Percentiles rank a stretch among this genome's conserved stretches.
These are phyloP conservation scores for Leucogyrophana mollusca DNA, from an alignment of 768 basidiomycete species.

Conservation along the genomic window DNA sequence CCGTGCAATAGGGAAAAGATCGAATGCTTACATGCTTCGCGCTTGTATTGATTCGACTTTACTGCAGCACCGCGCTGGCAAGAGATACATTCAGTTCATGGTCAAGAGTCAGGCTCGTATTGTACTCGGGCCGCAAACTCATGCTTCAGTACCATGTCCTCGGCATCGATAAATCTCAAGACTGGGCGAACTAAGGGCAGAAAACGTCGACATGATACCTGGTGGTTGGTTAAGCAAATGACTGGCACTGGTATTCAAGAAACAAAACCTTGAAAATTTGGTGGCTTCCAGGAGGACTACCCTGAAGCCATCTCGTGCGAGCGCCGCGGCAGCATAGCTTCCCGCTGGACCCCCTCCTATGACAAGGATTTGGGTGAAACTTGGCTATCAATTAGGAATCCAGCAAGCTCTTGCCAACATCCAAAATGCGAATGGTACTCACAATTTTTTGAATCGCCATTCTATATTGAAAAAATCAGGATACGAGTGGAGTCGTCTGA, in stretches of 20 bases:
- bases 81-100: background rate
- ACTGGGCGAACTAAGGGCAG: conserved; percentile 61
- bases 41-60: conserved; percentile 62
- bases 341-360: conserved; percentile 52
- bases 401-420: too few relatives aligned
- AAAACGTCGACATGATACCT: conserved; percentile 56
- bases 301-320: conserved; percentile 52
- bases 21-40: conserved; percentile 53
- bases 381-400: too few relatives aligned
- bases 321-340: conserved; percentile 52
- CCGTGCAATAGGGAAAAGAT: conserved; percentile 1
- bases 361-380: conserved; percentile 9
- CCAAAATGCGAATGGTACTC: too few relatives aligned
- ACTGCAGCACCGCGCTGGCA: conserved; percentile 57
- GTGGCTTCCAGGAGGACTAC: conserved; percentile 52
- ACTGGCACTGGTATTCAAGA: too few relatives aligned
- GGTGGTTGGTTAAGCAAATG: too few relatives aligned
- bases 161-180: conserved; percentile 56
- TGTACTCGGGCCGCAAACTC: conserved; percentile 50
- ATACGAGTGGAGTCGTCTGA: too few relatives aligned
- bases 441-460: too few relatives aligned
- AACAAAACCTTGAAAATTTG: conserved; percentile 45
- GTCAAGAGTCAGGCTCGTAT: background rate
- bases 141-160: conserved; percentile 45
- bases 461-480: too few relatives aligned